These are phyloP conservation scores for Parietaria judaica DNA, from an alignment of 306 rosid species.

Conservation along the genomic window DNA sequence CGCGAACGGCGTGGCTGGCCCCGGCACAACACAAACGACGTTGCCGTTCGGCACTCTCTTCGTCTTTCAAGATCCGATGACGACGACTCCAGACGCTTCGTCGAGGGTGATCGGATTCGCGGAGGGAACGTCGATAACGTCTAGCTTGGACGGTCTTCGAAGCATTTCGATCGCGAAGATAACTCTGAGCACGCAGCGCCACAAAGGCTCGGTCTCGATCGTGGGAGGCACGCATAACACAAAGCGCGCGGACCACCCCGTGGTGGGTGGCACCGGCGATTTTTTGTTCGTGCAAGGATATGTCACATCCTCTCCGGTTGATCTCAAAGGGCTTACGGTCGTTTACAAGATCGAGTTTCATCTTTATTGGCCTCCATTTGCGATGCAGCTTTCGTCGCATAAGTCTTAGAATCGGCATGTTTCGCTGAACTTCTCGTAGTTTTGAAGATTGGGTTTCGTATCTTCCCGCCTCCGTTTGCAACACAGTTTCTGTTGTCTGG, in stretches of 20 bases:
- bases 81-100: conserved; percentile 27
- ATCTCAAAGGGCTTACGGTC: conserved; percentile 38
- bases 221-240: conserved; percentile 50
- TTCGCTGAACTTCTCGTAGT: conserved; percentile 17
- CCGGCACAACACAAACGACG: conserved; percentile 33
- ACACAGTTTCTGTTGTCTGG: conserved; percentile 3
- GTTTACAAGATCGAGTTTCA: conserved; percentile 54
- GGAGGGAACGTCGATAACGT: conserved; percentile 58
- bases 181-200: conserved; percentile 38
- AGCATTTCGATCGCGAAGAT: conserved; percentile 57
- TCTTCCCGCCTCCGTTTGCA: conserved; percentile 88
- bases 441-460: conserved; percentile 55
- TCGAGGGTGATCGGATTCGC: conserved; percentile 50
- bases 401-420: neutral
- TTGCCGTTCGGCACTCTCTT: conserved; percentile 60
- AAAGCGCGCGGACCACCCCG: conserved; percentile 46
- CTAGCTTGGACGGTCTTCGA: conserved; percentile 55
- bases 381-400: conserved; percentile 20
- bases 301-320: conserved; percentile 48
- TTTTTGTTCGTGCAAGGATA: conserved; percentile 70
- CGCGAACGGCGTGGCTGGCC: conserved; percentile 42
- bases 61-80: conserved; percentile 59
- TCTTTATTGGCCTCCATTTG: conserved; percentile 85
- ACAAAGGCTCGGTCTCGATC: conserved; percentile 47
- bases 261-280: conserved; percentile 72